Percentiles rank a stretch among this genome's conserved stretches.
Evolutionary conservation across 352 stramenopile species (phyloP).

Genomic region (Globisporangium recalcitrans): DNA sequence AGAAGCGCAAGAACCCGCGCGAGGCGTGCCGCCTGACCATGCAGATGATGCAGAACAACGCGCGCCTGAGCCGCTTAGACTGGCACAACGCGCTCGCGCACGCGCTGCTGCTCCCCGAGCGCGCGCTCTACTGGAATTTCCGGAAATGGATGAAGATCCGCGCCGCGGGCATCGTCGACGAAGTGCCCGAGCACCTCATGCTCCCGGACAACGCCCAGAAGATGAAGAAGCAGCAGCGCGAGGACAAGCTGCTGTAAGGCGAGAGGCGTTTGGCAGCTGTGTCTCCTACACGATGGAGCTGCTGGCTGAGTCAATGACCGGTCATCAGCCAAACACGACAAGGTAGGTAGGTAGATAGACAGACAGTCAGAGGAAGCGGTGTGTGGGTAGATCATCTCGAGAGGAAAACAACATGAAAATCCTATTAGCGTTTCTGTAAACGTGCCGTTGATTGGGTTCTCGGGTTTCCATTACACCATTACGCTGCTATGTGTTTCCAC

Average conservation of each 20-base stretch:
- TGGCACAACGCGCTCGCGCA: slow-evolving; percentile 69
- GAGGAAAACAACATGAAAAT: neutral
- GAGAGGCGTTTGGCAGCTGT: neutral
- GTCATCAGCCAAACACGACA: too few relatives aligned
- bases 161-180: slow-evolving; percentile 42
- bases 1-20: slow-evolving; percentile 55
- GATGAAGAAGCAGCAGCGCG: slow-evolving; percentile 24
- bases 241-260: slow-evolving; percentile 9
- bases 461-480: too few relatives aligned
- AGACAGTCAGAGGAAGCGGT: neutral
- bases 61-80: slow-evolving; percentile 66
- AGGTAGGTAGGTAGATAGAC: neutral
- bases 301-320: too few relatives aligned
- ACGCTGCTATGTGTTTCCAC: too few relatives aligned
- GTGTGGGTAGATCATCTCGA: neutral
- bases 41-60: slow-evolving; percentile 84
- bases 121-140: slow-evolving; percentile 82
- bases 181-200: slow-evolving; percentile 61
- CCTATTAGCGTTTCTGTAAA: slow-evolving; percentile 2
- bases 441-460: neutral
- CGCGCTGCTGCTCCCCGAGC: slow-evolving; percentile 57
- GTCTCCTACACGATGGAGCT: neutral
- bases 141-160: slow-evolving; percentile 83
- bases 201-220: slow-evolving; percentile 27
- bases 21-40: slow-evolving; percentile 70